These are phyloP conservation scores for Rossbeevera mucosa DNA, from an alignment of 768 basidiomycete genomes.

Conservation along the genomic window DNA sequence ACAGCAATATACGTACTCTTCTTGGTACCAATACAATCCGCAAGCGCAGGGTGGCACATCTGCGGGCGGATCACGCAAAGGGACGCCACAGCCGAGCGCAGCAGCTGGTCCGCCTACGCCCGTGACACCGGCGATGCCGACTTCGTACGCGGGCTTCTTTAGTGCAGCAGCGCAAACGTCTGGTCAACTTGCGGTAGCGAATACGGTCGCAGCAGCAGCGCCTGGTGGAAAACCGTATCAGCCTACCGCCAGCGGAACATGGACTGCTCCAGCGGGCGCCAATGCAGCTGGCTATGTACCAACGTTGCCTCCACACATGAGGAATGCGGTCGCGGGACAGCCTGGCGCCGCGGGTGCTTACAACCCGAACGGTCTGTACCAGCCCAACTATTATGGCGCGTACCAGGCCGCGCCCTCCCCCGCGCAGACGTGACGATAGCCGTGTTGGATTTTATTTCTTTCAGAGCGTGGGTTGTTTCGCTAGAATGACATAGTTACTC, in stretches of 20 bases:
- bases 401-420: slow-evolving; percentile 31
- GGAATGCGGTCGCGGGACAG: slow-evolving; percentile 25
- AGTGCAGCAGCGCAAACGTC: slow-evolving; percentile 26
- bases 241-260: slow-evolving; percentile 20
- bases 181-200: slow-evolving; percentile 50
- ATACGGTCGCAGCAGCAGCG: slow-evolving; percentile 40
- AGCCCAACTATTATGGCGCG: slow-evolving; percentile 31
- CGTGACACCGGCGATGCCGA: slow-evolving; percentile 29
- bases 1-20: slow-evolving; percentile 39
- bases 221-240: slow-evolving; percentile 30
- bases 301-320: slow-evolving; percentile 42
- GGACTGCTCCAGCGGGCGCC: slow-evolving; percentile 26
- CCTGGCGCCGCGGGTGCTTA: slow-evolving; percentile 18
- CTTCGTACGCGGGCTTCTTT: slow-evolving; percentile 42
- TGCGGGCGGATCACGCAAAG: slow-evolving; percentile 34
- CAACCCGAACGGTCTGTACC: slow-evolving; percentile 19
- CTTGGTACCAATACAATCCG: slow-evolving; percentile 43
- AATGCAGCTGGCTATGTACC: slow-evolving; percentile 29
- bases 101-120: slow-evolving; percentile 20
- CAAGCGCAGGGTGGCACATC: slow-evolving; percentile 22
- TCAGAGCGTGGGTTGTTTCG: slow-evolving; percentile 1
- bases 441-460: neutral
- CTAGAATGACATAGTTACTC: slow-evolving; percentile 21
- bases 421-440: slow-evolving; percentile 23
- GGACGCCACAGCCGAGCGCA: slow-evolving; percentile 40